These are phyloP conservation scores for Ceratobasidium papillatum DNA, from an alignment of 1,284 basidiomycete species.

Conservation along the genomic window DNA sequence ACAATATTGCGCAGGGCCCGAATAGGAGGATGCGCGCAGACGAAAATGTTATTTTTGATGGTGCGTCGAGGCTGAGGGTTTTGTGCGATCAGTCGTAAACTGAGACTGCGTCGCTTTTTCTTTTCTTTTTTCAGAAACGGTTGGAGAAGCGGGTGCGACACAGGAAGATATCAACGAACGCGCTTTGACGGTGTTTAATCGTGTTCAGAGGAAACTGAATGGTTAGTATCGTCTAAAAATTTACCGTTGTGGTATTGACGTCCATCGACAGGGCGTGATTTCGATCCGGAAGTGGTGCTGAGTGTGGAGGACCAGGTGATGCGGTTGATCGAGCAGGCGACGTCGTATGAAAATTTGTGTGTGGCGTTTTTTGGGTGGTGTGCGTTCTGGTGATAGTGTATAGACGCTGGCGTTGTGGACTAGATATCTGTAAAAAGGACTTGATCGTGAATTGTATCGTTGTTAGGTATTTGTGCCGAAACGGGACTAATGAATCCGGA, in stretches of 20 bases:
- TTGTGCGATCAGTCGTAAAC: constrained; percentile 9
- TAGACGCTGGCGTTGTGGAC: constrained; percentile 36
- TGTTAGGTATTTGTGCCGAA: constrained; percentile 16
- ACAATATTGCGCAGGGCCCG: constrained; percentile 65
- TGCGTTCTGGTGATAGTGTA: constrained; percentile 45
- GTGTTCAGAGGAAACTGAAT: constrained; percentile 92
- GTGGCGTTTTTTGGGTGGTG: constrained; percentile 97
- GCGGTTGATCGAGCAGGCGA: constrained; percentile 90
- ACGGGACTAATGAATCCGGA: constrained; percentile 19
- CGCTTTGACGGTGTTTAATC: constrained; percentile 89
- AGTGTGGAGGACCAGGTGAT: constrained; percentile 84
- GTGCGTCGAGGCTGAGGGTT: not conserved
- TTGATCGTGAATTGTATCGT: constrained; percentile 33
- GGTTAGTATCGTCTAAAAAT: constrained; percentile 58
- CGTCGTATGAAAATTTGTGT: constrained; percentile 90
- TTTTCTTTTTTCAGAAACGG: constrained; percentile 66
- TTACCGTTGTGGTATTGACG: not conserved
- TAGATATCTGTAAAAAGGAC: constrained; percentile 32
- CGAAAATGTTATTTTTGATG: constrained; percentile 44
- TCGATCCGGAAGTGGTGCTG: constrained; percentile 67
- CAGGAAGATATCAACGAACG: constrained; percentile 91
- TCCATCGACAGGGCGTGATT: constrained; percentile 38
- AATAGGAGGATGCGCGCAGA: constrained; percentile 72
- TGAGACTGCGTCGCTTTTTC: constrained; percentile 40
- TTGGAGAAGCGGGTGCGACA: constrained; percentile 60